phyloP scores from a whole-genome alignment of 2,329 filamentous ascomycete species.

The Microcyclosporella mali region DNA sequence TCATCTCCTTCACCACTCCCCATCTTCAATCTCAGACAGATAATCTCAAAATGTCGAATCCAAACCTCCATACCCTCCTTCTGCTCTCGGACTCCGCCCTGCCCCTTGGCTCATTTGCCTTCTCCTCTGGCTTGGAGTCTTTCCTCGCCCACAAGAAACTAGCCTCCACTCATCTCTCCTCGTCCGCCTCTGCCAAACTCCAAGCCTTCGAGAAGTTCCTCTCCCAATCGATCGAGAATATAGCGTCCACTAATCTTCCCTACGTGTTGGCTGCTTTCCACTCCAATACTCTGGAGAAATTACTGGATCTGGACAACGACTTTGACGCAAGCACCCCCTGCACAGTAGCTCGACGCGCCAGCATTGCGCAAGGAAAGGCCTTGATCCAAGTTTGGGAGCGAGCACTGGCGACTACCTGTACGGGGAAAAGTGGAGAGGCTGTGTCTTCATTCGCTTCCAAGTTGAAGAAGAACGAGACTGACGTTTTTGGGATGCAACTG shows the following conservation, averaged over 20 bases:
- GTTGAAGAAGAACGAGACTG: slow-evolving; percentile 17
- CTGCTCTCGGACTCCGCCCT: slow-evolving; percentile 76
- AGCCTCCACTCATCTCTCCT: slow-evolving; percentile 27
- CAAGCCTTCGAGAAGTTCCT: slow-evolving; percentile 60
- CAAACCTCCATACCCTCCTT: slow-evolving; percentile 60
- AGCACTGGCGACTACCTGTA: slow-evolving; percentile 18
- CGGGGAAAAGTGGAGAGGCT: background rate
- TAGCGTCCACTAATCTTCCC: slow-evolving; percentile 66
- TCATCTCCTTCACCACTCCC: no score
- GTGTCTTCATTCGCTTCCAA: slow-evolving; percentile 19
- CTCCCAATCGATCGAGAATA: slow-evolving; percentile 61
- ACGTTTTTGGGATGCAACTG: slow-evolving; percentile 17
- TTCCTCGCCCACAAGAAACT: slow-evolving; percentile 60
- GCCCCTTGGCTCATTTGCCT: slow-evolving; percentile 79
- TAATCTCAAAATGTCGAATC: slow-evolving; percentile 4
- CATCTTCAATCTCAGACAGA: background rate
- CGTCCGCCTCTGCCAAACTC: slow-evolving; percentile 17
- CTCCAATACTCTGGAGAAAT: slow-evolving; percentile 39
- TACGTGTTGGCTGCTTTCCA: slow-evolving; percentile 66
- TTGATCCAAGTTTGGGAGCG: slow-evolving; percentile 68
- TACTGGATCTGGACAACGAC: slow-evolving; percentile 62
- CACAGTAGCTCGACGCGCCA: slow-evolving; percentile 70
- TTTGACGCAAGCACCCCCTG: slow-evolving; percentile 72
- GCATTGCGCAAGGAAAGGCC: slow-evolving; percentile 68
- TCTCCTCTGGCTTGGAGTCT: slow-evolving; percentile 75